These are phyloP conservation scores for Suillus placidus DNA, from an alignment of 768 basidiomycete species.

Conservation along the genomic window DNA sequence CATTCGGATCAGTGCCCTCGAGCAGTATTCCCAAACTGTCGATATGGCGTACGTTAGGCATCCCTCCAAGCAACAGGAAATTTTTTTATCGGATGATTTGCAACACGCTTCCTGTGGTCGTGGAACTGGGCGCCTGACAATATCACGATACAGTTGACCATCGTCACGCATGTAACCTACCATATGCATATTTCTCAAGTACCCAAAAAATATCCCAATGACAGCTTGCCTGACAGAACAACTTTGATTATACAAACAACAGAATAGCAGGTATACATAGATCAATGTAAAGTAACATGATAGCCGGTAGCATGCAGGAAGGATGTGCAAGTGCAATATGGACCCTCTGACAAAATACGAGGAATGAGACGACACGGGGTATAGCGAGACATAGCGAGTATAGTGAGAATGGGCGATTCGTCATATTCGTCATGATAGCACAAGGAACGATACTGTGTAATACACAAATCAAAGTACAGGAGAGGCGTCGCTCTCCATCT, in stretches of 20 bases:
- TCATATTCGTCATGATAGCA: conserved; percentile 2
- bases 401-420: conserved; percentile 5
- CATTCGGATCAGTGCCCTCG: not conserved
- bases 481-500: conserved; percentile 17
- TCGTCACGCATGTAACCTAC: not conserved
- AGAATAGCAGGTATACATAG: conserved; percentile 25
- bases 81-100: not conserved
- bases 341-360: conserved; percentile 12
- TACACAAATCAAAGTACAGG: conserved; percentile 20
- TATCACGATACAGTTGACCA: not conserved
- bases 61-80: not conserved
- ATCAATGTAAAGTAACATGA: conserved; percentile 30
- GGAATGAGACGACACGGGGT: conserved; percentile 19
- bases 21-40: not conserved
- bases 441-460: not conserved
- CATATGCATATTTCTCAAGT: not conserved
- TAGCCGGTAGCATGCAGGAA: conserved; percentile 23
- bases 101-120: not conserved
- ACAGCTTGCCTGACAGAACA: not conserved
- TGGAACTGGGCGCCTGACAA: not conserved
- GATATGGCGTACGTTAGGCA: not conserved
- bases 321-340: conserved; percentile 3
- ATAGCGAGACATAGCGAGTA: conserved; percentile 22
- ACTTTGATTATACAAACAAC: conserved; percentile 19
- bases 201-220: not conserved